Percentiles rank a stretch among this genome's conserved stretches.
Conservation (phyloP, 805 yeast genomes). For the Kluyveromyces dobzhanskii region DNA sequence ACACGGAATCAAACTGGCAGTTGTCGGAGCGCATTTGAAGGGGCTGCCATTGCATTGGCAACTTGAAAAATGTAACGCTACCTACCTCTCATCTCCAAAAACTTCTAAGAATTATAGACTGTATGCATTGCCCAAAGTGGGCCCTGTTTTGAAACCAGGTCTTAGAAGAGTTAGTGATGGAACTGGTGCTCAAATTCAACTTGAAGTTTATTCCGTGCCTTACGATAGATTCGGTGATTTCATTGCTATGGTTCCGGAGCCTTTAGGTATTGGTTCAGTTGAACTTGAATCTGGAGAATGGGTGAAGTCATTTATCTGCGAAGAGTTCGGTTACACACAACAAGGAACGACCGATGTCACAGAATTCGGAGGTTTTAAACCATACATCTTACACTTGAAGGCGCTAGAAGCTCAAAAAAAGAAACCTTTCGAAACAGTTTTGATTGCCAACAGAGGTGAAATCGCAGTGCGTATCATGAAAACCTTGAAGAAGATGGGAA, state of each 20-base stretch:
- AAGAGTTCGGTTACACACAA: constrained; percentile 71
- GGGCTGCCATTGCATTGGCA: constrained; percentile 95
- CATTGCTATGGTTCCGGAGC: constrained; percentile 84
- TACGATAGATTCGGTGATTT: constrained; percentile 70
- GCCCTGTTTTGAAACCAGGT: constrained; percentile 88
- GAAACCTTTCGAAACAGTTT: constrained; percentile 72
- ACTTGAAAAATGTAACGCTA: constrained; percentile 73
- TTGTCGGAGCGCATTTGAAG: constrained; percentile 90
- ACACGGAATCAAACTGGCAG: constrained; percentile 62
- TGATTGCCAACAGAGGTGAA: constrained; percentile 96
- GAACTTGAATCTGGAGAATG: constrained; percentile 72
- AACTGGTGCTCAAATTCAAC: constrained; percentile 51
- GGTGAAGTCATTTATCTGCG: constrained; percentile 93
- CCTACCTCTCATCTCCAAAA: constrained; percentile 52
- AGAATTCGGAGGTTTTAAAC: constrained; percentile 81
- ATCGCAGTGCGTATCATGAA: constrained; percentile 91
- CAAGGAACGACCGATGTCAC: constrained; percentile 76
- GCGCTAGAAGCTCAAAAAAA: constrained; percentile 23
- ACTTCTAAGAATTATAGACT: constrained; percentile 67
- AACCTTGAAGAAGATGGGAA: constrained; percentile 73
- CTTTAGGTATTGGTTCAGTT: constrained; percentile 90
- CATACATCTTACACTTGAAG: constrained; percentile 33
- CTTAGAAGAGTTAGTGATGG: constrained; percentile 52
- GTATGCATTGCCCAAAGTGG: constrained; percentile 74
- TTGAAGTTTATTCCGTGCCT: constrained; percentile 85